These are phyloP conservation scores for Penicillium steckii DNA, from an alignment of 495 filamentous ascomycete genomes.

Conservation along the genomic window DNA sequence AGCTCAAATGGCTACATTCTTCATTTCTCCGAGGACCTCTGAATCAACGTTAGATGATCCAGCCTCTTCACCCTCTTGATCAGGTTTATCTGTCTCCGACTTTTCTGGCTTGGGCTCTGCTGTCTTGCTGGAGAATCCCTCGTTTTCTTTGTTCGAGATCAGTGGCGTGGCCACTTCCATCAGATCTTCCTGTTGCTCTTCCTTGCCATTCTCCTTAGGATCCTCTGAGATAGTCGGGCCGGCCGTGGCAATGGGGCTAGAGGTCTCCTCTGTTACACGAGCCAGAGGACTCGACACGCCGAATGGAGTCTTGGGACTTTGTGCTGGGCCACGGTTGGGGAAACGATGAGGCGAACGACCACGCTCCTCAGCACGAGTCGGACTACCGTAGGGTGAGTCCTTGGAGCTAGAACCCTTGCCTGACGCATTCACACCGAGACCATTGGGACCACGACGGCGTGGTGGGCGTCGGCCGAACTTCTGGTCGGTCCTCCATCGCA, in stretches of 20 bases:
- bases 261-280: constrained; percentile 50
- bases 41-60: constrained; percentile 33
- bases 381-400: constrained; percentile 54
- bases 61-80: constrained; percentile 28
- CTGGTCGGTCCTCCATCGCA: constrained; percentile 92
- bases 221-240: constrained; percentile 37
- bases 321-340: constrained; percentile 43
- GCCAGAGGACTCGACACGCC: constrained; percentile 54
- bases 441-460: constrained; percentile 42
- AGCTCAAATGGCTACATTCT: constrained; percentile 56
- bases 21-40: constrained; percentile 53
- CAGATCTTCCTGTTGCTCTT: constrained; percentile 36
- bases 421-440: constrained; percentile 38
- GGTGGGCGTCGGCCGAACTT: constrained; percentile 72
- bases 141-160: constrained; percentile 38
- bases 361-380: constrained; percentile 49
- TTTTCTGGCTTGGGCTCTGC: constrained; percentile 19
- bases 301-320: constrained; percentile 50
- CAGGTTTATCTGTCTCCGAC: constrained; percentile 29
- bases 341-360: constrained; percentile 56
- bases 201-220: constrained; percentile 30
- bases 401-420: constrained; percentile 33
- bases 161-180: constrained; percentile 48
- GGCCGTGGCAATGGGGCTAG: constrained; percentile 32
- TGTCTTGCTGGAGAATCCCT: constrained; percentile 26